Percentiles rank a stretch among this genome's conserved stretches.
Evolutionary conservation across 352 stramenopile species (phyloP).

Genomic region (Hyaloperonospora brassicae): DNA sequence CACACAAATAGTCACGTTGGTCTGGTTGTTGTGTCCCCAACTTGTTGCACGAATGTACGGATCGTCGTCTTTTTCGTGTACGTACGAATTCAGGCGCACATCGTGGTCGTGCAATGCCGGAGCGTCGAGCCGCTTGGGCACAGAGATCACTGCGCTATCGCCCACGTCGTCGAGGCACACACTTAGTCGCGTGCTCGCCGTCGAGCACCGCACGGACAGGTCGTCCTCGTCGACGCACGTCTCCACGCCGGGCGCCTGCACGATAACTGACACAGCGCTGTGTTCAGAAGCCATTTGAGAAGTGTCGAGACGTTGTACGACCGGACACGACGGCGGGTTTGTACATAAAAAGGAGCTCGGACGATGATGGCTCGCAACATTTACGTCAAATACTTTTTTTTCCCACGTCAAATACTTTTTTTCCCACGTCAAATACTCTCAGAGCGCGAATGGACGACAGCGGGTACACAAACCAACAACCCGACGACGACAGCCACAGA

Average conservation of each 20-base stretch:
- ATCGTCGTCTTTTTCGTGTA: background rate
- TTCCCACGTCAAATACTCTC: too few species aligned
- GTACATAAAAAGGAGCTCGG: background rate
- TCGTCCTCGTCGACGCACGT: constrained; percentile 26
- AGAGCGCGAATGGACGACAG: background rate
- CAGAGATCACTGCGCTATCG: constrained; percentile 1
- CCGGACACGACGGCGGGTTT: background rate
- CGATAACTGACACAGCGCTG: constrained; percentile 6
- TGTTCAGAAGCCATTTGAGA: constrained; percentile 10
- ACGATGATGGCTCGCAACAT: too few species aligned
- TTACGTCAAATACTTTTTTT: too few species aligned
- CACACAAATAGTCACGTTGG: background rate
- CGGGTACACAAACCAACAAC: background rate
- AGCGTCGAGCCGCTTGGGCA: constrained; percentile 17
- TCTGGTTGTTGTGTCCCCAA: background rate
- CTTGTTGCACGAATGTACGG: background rate
- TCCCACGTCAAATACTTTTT: too few species aligned
- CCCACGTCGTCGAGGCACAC: constrained; percentile 3
- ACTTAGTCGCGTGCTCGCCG: constrained; percentile 24
- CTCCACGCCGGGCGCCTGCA: constrained; percentile 27
- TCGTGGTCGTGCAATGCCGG: constrained; percentile 17
- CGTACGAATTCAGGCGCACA: constrained; percentile 41
- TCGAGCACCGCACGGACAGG: constrained; percentile 21
- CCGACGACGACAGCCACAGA: background rate
- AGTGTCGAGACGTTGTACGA: constrained; percentile 17